phyloP scores from a whole-genome alignment of 345 rosid genomes.

The Populus alba region DNA sequence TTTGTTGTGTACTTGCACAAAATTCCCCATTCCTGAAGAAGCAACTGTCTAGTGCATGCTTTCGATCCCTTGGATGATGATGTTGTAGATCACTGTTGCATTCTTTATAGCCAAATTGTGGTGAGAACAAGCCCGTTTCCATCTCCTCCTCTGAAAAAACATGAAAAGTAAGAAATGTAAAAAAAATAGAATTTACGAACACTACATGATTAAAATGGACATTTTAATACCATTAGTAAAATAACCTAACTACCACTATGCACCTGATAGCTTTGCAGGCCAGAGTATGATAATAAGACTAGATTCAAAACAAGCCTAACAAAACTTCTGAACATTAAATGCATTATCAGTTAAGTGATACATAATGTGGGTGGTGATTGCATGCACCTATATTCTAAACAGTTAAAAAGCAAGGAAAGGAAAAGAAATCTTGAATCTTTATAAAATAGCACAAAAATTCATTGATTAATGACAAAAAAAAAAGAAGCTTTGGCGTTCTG shows the following conservation, averaged over 20 bases:
- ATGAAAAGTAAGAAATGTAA: slow-evolving; percentile 7
- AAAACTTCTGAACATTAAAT: neutral
- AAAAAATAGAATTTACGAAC: neutral
- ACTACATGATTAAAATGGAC: neutral
- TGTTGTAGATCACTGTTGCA: slow-evolving; percentile 23
- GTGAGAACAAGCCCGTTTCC: slow-evolving; percentile 35
- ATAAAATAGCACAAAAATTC: neutral
- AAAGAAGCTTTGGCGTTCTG: too few species aligned
- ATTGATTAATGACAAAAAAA: neutral
- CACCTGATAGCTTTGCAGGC: too few species aligned
- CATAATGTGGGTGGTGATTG: neutral
- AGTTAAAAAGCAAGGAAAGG: neutral
- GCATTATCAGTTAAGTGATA: neutral
- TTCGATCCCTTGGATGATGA: slow-evolving; percentile 19
- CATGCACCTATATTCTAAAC: neutral
- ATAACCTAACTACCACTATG: neutral
- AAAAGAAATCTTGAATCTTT: neutral
- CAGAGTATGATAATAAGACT: too few species aligned
- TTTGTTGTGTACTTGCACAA: slow-evolving; percentile 17
- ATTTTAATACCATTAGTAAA: neutral
- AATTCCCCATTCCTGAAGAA: slow-evolving; percentile 25
- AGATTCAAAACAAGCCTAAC: too few species aligned
- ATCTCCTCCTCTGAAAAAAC: slow-evolving; percentile 60
- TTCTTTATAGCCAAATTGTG: slow-evolving; percentile 43
- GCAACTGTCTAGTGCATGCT: slow-evolving; percentile 11